phyloP scores from a whole-genome alignment of 2,329 filamentous ascomycete genomes.

The Pseudogymnoascus sp. region DNA sequence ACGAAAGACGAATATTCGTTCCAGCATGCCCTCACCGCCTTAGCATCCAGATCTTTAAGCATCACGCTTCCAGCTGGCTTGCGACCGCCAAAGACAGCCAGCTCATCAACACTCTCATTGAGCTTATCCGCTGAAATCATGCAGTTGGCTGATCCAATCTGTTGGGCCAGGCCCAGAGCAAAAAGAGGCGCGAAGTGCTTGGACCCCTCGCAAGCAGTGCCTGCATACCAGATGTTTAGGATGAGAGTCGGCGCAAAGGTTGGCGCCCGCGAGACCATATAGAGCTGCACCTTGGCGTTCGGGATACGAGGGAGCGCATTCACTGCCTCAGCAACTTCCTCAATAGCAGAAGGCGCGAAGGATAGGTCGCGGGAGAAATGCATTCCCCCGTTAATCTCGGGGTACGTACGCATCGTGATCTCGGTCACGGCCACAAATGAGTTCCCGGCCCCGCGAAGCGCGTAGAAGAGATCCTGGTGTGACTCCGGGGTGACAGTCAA shows the following conservation, averaged over 20 bases:
- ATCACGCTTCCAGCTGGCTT: neutral
- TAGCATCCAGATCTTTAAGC: neutral
- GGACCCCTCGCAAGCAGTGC: neutral
- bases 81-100: neutral
- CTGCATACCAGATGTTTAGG: neutral
- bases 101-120: neutral
- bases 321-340: neutral
- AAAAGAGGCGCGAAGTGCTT: neutral
- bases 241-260: neutral
- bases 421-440: slow-evolving; percentile 16
- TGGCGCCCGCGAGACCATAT: neutral
- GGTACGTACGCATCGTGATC: slow-evolving; percentile 12
- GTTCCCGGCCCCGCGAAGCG: slow-evolving; percentile 19
- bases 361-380: neutral
- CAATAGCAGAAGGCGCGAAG: neutral
- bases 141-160: neutral
- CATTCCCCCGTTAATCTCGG: neutral
- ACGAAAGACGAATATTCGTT: neutral
- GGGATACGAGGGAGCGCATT: neutral
- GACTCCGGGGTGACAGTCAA: slow-evolving; percentile 13
- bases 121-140: neutral
- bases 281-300: neutral
- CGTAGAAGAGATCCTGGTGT: slow-evolving; percentile 21
- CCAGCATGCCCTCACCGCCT: neutral
- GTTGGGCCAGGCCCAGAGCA: neutral